These are phyloP conservation scores for Firmiana major DNA, from an alignment of 345 rosid genomes.

Conservation along the genomic window DNA sequence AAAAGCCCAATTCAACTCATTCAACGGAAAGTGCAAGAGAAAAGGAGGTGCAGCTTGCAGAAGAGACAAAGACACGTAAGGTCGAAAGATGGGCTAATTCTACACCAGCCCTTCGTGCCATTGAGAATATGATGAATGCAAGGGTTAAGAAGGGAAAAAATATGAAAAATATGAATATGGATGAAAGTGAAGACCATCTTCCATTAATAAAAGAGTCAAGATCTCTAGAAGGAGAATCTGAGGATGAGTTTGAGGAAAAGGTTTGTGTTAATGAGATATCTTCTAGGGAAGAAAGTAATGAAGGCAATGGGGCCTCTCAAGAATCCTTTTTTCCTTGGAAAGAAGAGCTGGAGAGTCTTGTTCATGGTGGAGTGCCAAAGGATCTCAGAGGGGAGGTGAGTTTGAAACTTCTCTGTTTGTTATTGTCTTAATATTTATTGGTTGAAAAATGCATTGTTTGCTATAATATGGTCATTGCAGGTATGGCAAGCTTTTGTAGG, in stretches of 20 bases:
- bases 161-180: constrained; percentile 28
- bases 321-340: constrained; percentile 59
- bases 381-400: constrained; percentile 92
- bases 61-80: constrained; percentile 35
- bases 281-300: constrained; percentile 26
- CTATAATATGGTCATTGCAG: constrained; percentile 38
- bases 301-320: constrained; percentile 26
- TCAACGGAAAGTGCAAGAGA: constrained; percentile 26
- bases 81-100: constrained; percentile 55
- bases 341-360: constrained; percentile 83
- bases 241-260: constrained; percentile 34
- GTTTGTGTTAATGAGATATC: constrained; percentile 31
- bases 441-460: background rate
- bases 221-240: constrained; percentile 34
- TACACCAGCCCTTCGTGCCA: constrained; percentile 56
- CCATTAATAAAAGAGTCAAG: constrained; percentile 32
- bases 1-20: background rate
- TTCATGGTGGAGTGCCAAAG: constrained; percentile 91
- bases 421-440: background rate
- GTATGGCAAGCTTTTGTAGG: constrained; percentile 99
- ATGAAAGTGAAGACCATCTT: constrained; percentile 32
- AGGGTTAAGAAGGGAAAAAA: constrained; percentile 49
- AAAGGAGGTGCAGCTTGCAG: constrained; percentile 33
- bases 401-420: constrained; percentile 18
- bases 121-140: constrained; percentile 69